These are phyloP conservation scores for Backusella macrospora DNA, from an alignment of 192 early-diverging fungal species.

Conservation along the genomic window DNA sequence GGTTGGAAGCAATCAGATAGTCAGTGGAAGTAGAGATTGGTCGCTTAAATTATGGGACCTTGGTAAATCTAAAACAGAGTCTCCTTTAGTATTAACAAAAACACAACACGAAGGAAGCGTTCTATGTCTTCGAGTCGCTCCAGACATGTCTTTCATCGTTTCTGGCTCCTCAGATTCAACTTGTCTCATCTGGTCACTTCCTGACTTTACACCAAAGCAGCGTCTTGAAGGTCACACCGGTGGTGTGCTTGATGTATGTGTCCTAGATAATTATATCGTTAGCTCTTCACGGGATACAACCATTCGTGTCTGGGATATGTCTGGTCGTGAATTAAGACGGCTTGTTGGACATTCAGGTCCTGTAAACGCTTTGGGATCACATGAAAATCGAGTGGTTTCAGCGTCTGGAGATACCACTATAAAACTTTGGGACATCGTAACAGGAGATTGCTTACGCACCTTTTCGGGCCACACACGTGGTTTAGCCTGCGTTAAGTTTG, in stretches of 20 bases:
- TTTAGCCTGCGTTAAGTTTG: slow-evolving; percentile 82
- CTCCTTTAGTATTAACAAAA: slow-evolving; percentile 51
- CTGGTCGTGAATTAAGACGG: slow-evolving; percentile 62
- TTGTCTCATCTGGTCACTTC: slow-evolving; percentile 77
- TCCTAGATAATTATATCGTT: slow-evolving; percentile 72
- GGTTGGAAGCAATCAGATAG: slow-evolving; percentile 66
- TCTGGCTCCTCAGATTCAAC: slow-evolving; percentile 88
- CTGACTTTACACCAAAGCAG: slow-evolving; percentile 44
- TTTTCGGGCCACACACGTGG: slow-evolving; percentile 84
- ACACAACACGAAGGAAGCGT: slow-evolving; percentile 72
- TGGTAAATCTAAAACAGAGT: slow-evolving; percentile 41
- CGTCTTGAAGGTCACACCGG: slow-evolving; percentile 74
- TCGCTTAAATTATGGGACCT: slow-evolving; percentile 87
- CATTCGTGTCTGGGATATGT: slow-evolving; percentile 84
- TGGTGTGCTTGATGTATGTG: slow-evolving; percentile 87
- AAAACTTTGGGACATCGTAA: slow-evolving; percentile 78
- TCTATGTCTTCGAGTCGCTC: slow-evolving; percentile 78
- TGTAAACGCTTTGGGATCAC: slow-evolving; percentile 90
- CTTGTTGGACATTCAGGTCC: slow-evolving; percentile 89
- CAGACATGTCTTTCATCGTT: slow-evolving; percentile 65
- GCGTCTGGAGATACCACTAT: slow-evolving; percentile 84
- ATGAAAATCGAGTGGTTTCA: slow-evolving; percentile 72
- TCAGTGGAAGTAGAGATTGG: slow-evolving; percentile 79
- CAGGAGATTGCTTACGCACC: slow-evolving; percentile 67
- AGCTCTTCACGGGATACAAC: slow-evolving; percentile 94